Conservation (phyloP, 148 eudicot genomes). For the Spergularia marina region DNA sequence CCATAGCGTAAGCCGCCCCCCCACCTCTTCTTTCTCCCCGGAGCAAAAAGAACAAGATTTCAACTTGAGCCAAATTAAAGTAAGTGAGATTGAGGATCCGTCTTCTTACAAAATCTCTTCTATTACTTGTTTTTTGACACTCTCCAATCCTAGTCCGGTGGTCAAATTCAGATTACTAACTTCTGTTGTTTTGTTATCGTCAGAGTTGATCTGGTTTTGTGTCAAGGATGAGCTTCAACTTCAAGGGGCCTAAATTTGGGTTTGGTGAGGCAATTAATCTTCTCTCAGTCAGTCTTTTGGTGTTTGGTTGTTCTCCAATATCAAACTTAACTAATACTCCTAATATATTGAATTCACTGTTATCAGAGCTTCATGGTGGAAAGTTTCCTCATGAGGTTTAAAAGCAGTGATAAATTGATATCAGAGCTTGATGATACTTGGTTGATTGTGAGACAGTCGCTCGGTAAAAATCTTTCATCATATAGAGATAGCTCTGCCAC, state of each 20-base stretch:
- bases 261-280: constrained; percentile 3
- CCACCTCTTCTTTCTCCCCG: too few relatives aligned
- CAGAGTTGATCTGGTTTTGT: neutral
- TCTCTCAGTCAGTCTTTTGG: neutral
- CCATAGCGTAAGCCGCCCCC: too few relatives aligned
- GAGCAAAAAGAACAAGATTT: too few relatives aligned
- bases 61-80: too few relatives aligned
- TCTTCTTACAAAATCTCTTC: too few relatives aligned
- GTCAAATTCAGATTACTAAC: neutral
- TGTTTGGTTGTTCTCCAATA: neutral
- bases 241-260: constrained; percentile 15
- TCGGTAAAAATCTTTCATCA: neutral
- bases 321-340: too few relatives aligned
- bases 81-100: too few relatives aligned
- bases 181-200: neutral
- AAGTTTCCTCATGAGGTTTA: constrained; percentile 33
- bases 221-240: constrained; percentile 9
- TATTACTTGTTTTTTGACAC: too few relatives aligned
- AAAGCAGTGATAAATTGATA: constrained; percentile 34
- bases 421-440: constrained; percentile 24
- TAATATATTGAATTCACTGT: too few relatives aligned
- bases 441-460: constrained; percentile 21
- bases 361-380: constrained; percentile 24
- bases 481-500: constrained; percentile 18
- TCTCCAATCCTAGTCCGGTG: neutral